Evolutionary conservation across 805 yeast genomes (phyloP).

Genomic region (Cyberlindnera maritima): DNA sequence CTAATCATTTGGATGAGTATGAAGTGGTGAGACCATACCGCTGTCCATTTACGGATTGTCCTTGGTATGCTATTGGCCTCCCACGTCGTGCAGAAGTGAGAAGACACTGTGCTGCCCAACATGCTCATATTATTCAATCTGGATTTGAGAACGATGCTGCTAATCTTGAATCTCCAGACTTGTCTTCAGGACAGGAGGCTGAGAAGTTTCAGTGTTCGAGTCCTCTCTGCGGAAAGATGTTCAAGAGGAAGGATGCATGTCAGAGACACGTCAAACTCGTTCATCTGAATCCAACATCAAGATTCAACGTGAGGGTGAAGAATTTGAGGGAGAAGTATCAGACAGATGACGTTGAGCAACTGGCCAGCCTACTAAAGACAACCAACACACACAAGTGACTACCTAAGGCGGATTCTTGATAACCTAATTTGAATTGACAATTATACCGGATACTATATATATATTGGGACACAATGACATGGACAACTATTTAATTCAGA

Average conservation of each 20-base stretch:
- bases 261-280: conserved; percentile 52
- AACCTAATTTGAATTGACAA: not conserved
- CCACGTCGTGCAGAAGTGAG: conserved; percentile 47
- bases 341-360: conserved; percentile 7
- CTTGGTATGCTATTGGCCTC: conserved; percentile 48
- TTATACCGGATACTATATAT: no score
- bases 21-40: conserved; percentile 39
- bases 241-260: conserved; percentile 52
- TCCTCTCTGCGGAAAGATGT: conserved; percentile 42
- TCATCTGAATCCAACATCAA: conserved; percentile 39
- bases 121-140: conserved; percentile 21
- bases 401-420: not conserved
- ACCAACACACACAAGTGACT: not conserved
- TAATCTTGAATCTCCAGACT: not conserved
- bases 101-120: conserved; percentile 50
- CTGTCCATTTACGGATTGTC: conserved; percentile 45
- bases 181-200: not conserved
- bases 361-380: conserved; percentile 1
- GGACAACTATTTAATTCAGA: no score
- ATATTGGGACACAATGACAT: no score
- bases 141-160: not conserved
- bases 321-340: conserved; percentile 7
- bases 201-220: conserved; percentile 28
- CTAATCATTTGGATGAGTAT: conserved; percentile 42
- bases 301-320: conserved; percentile 37